Evolutionary conservation across 371 early-diverging fungal genomes (phyloP).

Genomic region (Actinomucor elegans): DNA sequence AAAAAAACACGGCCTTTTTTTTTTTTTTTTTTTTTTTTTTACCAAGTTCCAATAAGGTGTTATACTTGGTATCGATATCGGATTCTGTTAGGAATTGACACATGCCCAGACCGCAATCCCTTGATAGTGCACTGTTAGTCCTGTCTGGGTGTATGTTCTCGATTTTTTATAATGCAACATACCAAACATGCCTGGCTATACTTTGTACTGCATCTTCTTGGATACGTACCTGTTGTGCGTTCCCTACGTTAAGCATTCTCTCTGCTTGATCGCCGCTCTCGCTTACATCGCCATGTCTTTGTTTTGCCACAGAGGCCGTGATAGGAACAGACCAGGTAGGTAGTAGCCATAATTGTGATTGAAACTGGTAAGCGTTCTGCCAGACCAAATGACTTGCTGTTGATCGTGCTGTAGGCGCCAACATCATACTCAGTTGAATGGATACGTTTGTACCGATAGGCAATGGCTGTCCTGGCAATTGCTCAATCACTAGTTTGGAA

Average conservation of each 20-base stretch:
- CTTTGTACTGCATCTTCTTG: slow-evolving; percentile 42
- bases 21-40: no score
- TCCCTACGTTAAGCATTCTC: slow-evolving; percentile 2
- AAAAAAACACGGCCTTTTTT: no score
- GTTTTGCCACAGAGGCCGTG: slow-evolving; percentile 7
- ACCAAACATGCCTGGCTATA: slow-evolving; percentile 51
- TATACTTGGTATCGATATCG: slow-evolving; percentile 1
- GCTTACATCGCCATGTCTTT: slow-evolving; percentile 5
- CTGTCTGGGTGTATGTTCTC: neutral
- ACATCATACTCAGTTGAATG: slow-evolving; percentile 18
- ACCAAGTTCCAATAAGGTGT: slow-evolving; percentile 31
- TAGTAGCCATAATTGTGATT: slow-evolving; percentile 31
- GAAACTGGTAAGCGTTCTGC: slow-evolving; percentile 17
- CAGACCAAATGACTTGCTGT: slow-evolving; percentile 21
- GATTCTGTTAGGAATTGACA: slow-evolving; percentile 25
- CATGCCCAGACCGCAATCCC: slow-evolving; percentile 48
- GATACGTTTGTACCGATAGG: neutral
- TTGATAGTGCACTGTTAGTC: slow-evolving; percentile 7
- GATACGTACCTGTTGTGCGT: slow-evolving; percentile 10
- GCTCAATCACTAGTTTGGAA: slow-evolving; percentile 23
- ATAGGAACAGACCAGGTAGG: slow-evolving; percentile 41
- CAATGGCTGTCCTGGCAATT: slow-evolving; percentile 6
- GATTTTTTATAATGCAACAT: no score
- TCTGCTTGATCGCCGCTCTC: slow-evolving; percentile 33
- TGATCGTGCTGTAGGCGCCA: neutral